Percentiles rank a stretch among this genome's conserved stretches.
These are phyloP conservation scores for Mycena leptocephala DNA, from an alignment of 768 basidiomycete genomes.

Conservation along the genomic window DNA sequence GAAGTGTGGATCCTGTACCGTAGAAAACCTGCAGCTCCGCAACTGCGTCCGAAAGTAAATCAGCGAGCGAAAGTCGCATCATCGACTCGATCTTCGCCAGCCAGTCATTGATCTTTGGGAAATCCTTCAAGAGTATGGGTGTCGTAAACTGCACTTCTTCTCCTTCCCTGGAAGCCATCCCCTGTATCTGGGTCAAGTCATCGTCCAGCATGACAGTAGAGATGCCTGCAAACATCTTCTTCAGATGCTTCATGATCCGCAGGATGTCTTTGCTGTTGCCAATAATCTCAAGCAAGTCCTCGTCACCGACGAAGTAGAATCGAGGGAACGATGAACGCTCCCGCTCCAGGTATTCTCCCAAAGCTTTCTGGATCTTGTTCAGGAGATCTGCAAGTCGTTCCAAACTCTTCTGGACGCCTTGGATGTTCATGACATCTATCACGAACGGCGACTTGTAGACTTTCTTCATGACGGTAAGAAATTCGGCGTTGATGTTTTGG, in stretches of 20 bases:
- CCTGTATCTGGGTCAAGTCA: slow-evolving; percentile 89
- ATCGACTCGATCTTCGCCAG: slow-evolving; percentile 91
- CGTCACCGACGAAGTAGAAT: slow-evolving; percentile 99
- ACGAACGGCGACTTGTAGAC: slow-evolving; percentile 99
- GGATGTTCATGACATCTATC: slow-evolving; percentile 96
- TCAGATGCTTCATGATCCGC: slow-evolving; percentile 98
- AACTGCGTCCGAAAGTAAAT: slow-evolving; percentile 86
- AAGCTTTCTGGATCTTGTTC: slow-evolving; percentile 98
- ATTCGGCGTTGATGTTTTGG: slow-evolving; percentile 98
- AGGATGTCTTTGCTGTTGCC: slow-evolving; percentile 99
- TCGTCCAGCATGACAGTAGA: slow-evolving; percentile 92
- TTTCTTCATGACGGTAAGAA: slow-evolving; percentile 99
- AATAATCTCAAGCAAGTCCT: slow-evolving; percentile 98
- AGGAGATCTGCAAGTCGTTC: slow-evolving; percentile 97
- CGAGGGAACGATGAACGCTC: slow-evolving; percentile 98
- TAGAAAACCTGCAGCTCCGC: slow-evolving; percentile 88
- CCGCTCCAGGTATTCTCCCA: slow-evolving; percentile 98
- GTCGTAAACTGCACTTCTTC: slow-evolving; percentile 91
- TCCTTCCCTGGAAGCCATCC: slow-evolving; percentile 96
- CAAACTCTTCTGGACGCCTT: slow-evolving; percentile 95
- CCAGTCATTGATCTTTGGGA: slow-evolving; percentile 99
- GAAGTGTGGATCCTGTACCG: slow-evolving; percentile 72
- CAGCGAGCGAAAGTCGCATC: slow-evolving; percentile 93
- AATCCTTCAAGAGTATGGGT: slow-evolving; percentile 92
- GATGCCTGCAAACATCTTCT: slow-evolving; percentile 99